phyloP scores from a whole-genome alignment of 805 yeast species.

The Lipomyces oligophaga region DNA sequence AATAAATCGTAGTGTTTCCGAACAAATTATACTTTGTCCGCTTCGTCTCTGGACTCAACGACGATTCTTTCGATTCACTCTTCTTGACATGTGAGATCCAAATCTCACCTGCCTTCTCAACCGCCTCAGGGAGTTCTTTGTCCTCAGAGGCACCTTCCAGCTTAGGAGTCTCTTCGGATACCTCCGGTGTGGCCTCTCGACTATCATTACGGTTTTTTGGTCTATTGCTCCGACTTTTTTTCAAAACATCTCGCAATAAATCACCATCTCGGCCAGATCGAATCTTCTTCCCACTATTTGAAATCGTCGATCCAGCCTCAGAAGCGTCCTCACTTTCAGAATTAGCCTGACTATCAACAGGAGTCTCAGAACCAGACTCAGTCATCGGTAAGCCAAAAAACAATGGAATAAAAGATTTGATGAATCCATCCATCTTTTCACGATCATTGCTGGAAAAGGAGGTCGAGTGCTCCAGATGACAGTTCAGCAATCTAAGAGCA shows the following conservation, averaged over 20 bases:
- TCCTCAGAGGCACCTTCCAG: slow-evolving; percentile 16
- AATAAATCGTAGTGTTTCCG: slow-evolving; percentile 83
- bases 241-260: slow-evolving; percentile 50
- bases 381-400: slow-evolving; percentile 52
- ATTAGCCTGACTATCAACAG: slow-evolving; percentile 7
- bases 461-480: slow-evolving; percentile 63
- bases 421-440: slow-evolving; percentile 66
- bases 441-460: slow-evolving; percentile 77
- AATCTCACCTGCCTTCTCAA: slow-evolving; percentile 31
- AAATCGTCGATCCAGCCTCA: slow-evolving; percentile 16
- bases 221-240: slow-evolving; percentile 34
- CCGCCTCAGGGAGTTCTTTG: slow-evolving; percentile 26
- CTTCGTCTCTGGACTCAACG: slow-evolving; percentile 27
- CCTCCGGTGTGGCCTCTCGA: slow-evolving; percentile 28
- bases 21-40: slow-evolving; percentile 63
- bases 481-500: slow-evolving; percentile 61
- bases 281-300: slow-evolving; percentile 7
- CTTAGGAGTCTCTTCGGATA: slow-evolving; percentile 18
- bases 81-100: slow-evolving; percentile 35
- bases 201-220: slow-evolving; percentile 18
- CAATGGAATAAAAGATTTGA: slow-evolving; percentile 63
- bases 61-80: slow-evolving; percentile 30
- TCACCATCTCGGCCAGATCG: slow-evolving; percentile 34
- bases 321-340: slow-evolving; percentile 18
- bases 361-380: slow-evolving; percentile 45